These are phyloP conservation scores for Typha latifolia DNA, from an alignment of 176 grass and related monocot genomes.

Conservation along the genomic window DNA sequence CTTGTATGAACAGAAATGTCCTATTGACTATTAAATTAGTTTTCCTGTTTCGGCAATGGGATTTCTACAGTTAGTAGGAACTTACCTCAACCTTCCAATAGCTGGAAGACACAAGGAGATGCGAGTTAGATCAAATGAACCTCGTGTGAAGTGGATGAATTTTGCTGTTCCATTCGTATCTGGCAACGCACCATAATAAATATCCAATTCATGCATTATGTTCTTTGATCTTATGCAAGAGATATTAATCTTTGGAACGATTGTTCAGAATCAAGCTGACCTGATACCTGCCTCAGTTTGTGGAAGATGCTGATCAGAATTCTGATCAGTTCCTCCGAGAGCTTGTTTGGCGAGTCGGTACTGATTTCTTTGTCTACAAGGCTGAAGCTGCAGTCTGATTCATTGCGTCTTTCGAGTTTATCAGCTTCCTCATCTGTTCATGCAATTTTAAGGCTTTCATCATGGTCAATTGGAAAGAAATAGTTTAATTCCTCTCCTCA, in stretches of 20 bases:
- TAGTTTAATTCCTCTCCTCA: not conserved
- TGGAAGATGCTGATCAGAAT: conserved; percentile 63
- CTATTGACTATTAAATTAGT: no score
- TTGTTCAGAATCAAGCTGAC: conserved; percentile 14
- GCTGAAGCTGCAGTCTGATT: conserved; percentile 9
- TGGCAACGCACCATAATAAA: not conserved
- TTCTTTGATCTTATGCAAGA: conserved; percentile 58
- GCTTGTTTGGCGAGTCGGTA: conserved; percentile 41
- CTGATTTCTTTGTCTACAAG: conserved; percentile 20
- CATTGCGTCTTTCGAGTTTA: conserved; percentile 27
- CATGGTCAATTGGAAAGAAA: not conserved
- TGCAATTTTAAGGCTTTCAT: not conserved
- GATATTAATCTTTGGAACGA: conserved; percentile 43
- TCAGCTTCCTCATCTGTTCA: conserved; percentile 30
- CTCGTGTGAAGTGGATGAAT: conserved; percentile 38
- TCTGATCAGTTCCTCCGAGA: conserved; percentile 62
- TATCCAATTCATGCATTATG: conserved; percentile 4
- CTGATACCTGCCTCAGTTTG: conserved; percentile 39
- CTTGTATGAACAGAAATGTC: no score
- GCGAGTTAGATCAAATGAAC: conserved; percentile 46
- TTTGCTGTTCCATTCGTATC: conserved; percentile 6
- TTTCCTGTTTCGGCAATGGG: not conserved
- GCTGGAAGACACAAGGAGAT: conserved; percentile 31
- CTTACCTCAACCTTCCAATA: conserved; percentile 77
- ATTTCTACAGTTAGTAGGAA: not conserved